Conservation (phyloP, 192 early-diverging fungal genomes). For the Mortierella antarctica region DNA sequence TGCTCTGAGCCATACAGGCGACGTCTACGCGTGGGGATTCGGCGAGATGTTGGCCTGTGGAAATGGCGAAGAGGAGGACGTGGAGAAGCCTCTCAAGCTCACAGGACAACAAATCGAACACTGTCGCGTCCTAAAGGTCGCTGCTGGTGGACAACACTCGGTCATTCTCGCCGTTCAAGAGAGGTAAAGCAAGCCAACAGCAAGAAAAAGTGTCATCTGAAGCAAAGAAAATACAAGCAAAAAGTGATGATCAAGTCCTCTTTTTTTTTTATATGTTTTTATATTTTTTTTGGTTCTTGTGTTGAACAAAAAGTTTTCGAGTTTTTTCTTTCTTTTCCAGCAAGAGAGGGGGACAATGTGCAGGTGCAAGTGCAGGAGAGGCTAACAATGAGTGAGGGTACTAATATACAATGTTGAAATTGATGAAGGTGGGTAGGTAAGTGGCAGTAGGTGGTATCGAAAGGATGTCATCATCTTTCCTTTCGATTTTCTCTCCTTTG, state of each 20-base stretch:
- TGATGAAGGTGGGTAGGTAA: neutral
- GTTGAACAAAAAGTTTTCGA: no score
- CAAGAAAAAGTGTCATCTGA: no score
- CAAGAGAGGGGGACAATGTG: neutral
- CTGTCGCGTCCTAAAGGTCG: constrained; percentile 66
- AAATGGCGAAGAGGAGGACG: constrained; percentile 83
- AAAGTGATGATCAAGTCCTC: no score
- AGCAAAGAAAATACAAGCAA: no score
- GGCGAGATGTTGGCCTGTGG: constrained; percentile 87
- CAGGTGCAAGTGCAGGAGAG: constrained; percentile 2
- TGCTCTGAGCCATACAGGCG: constrained; percentile 65
- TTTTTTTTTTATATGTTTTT: no score
- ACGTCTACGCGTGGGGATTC: constrained; percentile 90
- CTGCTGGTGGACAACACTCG: constrained; percentile 86
- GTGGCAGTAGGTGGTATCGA: neutral
- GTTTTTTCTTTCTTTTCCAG: no score
- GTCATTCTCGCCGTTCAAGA: constrained; percentile 60
- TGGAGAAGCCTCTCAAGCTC: constrained; percentile 66
- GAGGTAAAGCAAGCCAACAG: neutral
- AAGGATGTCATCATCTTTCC: neutral
- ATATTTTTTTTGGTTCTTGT: no score
- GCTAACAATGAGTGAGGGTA: constrained; percentile 4
- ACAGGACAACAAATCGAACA: constrained; percentile 79
- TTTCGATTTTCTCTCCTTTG: neutral
- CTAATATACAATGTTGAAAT: constrained; percentile 24